Evolutionary conservation across 2,329 filamentous ascomycete species (phyloP).

Genomic region (Cadophora gregata): DNA sequence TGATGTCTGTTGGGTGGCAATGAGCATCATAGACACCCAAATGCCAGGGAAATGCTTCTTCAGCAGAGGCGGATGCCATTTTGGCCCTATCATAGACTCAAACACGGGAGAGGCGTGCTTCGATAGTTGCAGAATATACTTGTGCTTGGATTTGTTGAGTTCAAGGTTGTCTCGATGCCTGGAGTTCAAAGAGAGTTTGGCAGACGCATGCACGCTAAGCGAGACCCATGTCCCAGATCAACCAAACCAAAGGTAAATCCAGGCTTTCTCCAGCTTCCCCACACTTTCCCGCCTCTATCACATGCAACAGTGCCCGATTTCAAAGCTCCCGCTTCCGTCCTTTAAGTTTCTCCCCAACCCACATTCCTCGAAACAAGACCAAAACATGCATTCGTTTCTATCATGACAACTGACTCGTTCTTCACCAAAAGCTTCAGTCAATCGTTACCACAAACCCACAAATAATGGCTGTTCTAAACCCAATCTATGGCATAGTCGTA

Average conservation of each 20-base stretch:
- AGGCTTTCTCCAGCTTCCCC: constrained; percentile 16
- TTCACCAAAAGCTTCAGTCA: neutral
- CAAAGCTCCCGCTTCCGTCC: neutral
- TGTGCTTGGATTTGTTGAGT: neutral
- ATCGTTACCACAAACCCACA: constrained; percentile 15
- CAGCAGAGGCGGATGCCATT: constrained; percentile 13
- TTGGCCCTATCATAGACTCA: neutral
- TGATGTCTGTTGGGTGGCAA: constrained; percentile 83
- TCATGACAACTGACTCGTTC: neutral
- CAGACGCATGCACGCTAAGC: neutral
- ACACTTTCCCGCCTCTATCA: neutral
- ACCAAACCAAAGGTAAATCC: neutral
- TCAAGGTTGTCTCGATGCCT: neutral
- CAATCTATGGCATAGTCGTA: constrained; percentile 61
- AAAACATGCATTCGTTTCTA: neutral
- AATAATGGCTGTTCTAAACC: constrained; percentile 59
- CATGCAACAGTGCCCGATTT: neutral
- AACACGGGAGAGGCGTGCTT: neutral
- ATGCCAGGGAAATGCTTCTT: constrained; percentile 67
- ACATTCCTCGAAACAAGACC: neutral
- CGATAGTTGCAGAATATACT: neutral
- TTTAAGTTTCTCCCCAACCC: neutral
- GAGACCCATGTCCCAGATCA: neutral
- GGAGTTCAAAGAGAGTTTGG: constrained; percentile 12
- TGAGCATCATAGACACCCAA: constrained; percentile 78